Base-by-base conservation (phyloP, 768 basidiomycete species). In the Austroboletus festivus region DNA sequence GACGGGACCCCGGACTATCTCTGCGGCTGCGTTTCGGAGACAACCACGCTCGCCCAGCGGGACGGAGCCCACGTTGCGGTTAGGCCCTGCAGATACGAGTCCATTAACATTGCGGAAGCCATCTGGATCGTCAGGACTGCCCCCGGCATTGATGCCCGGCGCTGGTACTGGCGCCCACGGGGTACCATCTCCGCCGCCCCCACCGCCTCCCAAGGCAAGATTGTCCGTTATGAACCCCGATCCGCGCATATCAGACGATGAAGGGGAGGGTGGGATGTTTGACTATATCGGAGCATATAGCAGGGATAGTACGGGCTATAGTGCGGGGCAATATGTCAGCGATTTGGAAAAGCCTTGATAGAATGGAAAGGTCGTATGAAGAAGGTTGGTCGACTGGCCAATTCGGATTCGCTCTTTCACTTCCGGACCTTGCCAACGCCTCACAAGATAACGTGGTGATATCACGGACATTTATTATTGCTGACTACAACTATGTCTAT, bases 21-120 rank as follows among this genome's bases (percentile, higher is more conserved):
- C 85, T 3, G 87, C 86, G 0, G 84, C 86, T 5, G 86, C 86
- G 21, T 90, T 90, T 67, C 79, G 76, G 57, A 72, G 84, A 23
- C 80, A 75, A 26, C 71, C 56, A 1, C 71, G 72, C 19, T 61
- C 65, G 33, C 55, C 59, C 28, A 69, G 64, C 38, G 49, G 46
- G 30, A 22, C 43, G 6, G 46, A 58, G 18, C 33, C 40, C n/a
- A n/a, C n/a, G n/a, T n/a, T n/a, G n/a, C n/a, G n/a, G n/a, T n/a
- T n/a, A 38, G 62, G 61, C 9, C 59, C 68, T 8, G 70, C 69
- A 20, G 81, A 81, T 42, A 73, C 71, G 44, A 75, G 62, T 33
- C 81, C 79, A 33, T 51, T 81, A 47, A 64, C 68, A 28, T 52
- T 77, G 37, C 77, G 74, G 67, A 83, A 77, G 57, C 75, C 75